phyloP scores from a whole-genome alignment of 805 yeast species.

The Candida maris region DNA sequence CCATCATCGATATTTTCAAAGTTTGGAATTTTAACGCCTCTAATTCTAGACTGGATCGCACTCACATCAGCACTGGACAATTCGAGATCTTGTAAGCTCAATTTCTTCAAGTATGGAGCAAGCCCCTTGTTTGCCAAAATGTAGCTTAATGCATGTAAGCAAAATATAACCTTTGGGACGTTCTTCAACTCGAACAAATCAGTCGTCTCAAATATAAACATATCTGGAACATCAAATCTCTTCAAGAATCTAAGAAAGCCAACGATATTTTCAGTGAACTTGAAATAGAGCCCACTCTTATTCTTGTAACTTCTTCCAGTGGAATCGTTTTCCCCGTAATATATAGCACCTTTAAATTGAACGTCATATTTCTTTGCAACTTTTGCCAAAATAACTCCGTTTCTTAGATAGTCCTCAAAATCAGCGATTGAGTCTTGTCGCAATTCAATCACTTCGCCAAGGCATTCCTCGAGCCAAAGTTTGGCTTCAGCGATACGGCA shows the following conservation, averaged over 20 bases:
- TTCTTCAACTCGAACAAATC: conserved; percentile 91
- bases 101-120: conserved; percentile 58
- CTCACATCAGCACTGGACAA: conserved; percentile 56
- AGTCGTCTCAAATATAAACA: conserved; percentile 86
- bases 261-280: conserved; percentile 90
- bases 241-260: conserved; percentile 70
- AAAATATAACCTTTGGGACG: conserved; percentile 89
- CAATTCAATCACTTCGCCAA: conserved; percentile 24
- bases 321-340: conserved; percentile 40
- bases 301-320: conserved; percentile 23
- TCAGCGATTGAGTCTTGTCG: conserved; percentile 40
- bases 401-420: conserved; percentile 61
- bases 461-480: conserved; percentile 42
- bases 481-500: conserved; percentile 52
- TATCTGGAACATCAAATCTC: conserved; percentile 73
- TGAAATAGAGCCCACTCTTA: conserved; percentile 58
- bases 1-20: conserved; percentile 47
- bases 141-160: conserved; percentile 83
- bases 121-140: conserved; percentile 56
- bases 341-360: conserved; percentile 57
- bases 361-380: conserved; percentile 61
- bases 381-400: conserved; percentile 84
- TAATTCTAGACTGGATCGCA: conserved; percentile 63
- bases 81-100: conserved; percentile 59
- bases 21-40: conserved; percentile 72